Conservation (phyloP, 306 rosid genomes). For the Fragaria ananassa region DNA sequence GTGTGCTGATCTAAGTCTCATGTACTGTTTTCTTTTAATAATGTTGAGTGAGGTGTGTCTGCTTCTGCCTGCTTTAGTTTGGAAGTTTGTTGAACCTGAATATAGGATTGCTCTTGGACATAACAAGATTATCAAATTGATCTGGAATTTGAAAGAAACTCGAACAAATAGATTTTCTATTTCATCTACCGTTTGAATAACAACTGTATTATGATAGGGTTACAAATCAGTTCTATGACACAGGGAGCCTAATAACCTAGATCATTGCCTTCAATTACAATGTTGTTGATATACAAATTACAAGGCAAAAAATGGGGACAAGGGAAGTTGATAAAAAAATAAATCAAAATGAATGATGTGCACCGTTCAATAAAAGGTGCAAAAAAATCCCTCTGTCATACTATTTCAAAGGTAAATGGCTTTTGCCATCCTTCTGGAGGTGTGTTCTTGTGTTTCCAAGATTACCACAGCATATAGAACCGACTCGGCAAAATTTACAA, state of each 20-base stretch:
- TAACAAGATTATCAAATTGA: background rate
- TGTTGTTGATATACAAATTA: slow-evolving; percentile 51
- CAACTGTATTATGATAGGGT: slow-evolving; percentile 10
- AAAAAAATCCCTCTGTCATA: slow-evolving; percentile 26
- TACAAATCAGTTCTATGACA: slow-evolving; percentile 43
- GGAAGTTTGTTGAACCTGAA: background rate
- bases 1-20: slow-evolving; percentile 26
- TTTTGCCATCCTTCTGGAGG: slow-evolving; percentile 27
- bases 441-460: slow-evolving; percentile 16
- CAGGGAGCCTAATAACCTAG: slow-evolving; percentile 36
- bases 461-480: slow-evolving; percentile 9
- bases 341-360: slow-evolving; percentile 32
- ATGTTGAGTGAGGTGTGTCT: background rate
- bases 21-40: background rate
- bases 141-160: background rate
- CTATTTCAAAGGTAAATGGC: slow-evolving; percentile 30
- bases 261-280: slow-evolving; percentile 32
- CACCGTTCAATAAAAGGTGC: slow-evolving; percentile 48
- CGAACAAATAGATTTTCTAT: slow-evolving; percentile 33
- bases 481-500: slow-evolving; percentile 11
- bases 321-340: slow-evolving; percentile 11
- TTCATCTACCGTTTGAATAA: slow-evolving; percentile 37
- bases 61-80: background rate
- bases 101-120: background rate
- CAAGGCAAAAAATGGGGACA: slow-evolving; percentile 43